Base-by-base conservation (phyloP, 2,329 filamentous ascomycete species). In the Neonectria coccinea region DNA sequence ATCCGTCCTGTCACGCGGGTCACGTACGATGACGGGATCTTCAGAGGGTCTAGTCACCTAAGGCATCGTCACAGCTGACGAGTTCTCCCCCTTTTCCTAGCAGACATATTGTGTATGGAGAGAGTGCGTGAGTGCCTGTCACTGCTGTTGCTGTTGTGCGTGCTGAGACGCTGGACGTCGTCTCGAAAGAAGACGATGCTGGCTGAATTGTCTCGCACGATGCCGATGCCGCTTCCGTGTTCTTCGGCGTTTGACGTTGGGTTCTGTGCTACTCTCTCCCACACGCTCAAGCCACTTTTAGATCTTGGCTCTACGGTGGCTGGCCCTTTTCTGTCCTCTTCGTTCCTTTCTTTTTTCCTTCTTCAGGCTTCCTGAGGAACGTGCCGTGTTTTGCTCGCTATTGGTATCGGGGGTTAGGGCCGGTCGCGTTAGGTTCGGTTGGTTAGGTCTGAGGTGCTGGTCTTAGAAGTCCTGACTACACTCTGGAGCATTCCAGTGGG, bases 81-180 rank as follows among this genome's bases (percentile, higher is more conserved):
- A 20, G 20, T 20, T 20, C 20, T 20, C 20, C 20, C 20, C 20
- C 20, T 20, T 20, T 20, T 20, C 20, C 20, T 20, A 20, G 20
- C 20, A 20, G 20, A 2, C 20, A 20, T 20, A 3, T 2, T 20
- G 20, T 20, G 20, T 20, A 3, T 20, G 2, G 20, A 2, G 2
- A 2, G 27, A 31, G 29, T 3, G 29, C 29, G 29, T 10, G 56
- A 62, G 52, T 64, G 61, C 55, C 61, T 64, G 50, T 64, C 22
- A 39, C 18, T 59, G 56, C 22, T 29, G 25, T 54, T 59, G 41
- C 33, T 42, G 54, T n/a, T 31, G 53, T 48, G 16, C 18, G 25
- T 20, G 42, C 61, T 59, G 56, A 64, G 61, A 56, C 44, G 53
- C 27, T 47, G 50, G 48, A 48, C 45, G 51, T 56, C 51, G 62